Percentiles rank a stretch among this genome's conserved stretches.
Evolutionary conservation across 1,284 basidiomycete species (phyloP).

Genomic region (Sanghuangporus weigelae): DNA sequence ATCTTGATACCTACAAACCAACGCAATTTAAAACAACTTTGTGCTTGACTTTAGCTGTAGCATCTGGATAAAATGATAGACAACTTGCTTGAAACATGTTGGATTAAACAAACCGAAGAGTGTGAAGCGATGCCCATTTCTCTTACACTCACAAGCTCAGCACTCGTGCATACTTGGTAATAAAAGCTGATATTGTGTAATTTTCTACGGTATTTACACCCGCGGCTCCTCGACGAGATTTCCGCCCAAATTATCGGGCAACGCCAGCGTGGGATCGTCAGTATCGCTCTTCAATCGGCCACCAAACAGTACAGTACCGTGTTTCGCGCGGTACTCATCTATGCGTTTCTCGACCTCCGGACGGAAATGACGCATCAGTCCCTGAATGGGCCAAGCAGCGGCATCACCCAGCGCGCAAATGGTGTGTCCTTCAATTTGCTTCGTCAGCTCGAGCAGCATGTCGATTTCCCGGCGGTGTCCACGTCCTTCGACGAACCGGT

Average conservation of each 20-base stretch:
- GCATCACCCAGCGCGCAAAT: slow-evolving; percentile 98
- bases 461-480: slow-evolving; percentile 93
- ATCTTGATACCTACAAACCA: no score
- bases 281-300: slow-evolving; percentile 72
- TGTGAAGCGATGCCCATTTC: background rate
- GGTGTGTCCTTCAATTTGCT: slow-evolving; percentile 94
- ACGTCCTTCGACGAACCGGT: slow-evolving; percentile 84
- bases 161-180: background rate
- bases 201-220: background rate
- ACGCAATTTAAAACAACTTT: no score
- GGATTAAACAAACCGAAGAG: no score
- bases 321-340: slow-evolving; percentile 66
- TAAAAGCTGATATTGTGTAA: background rate
- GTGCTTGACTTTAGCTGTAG: no score
- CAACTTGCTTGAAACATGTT: no score
- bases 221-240: slow-evolving; percentile 32
- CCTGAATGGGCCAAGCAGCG: slow-evolving; percentile 98
- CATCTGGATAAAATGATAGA: no score
- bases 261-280: slow-evolving; percentile 61
- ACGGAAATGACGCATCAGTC: slow-evolving; percentile 94
- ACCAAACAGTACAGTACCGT: slow-evolving; percentile 89
- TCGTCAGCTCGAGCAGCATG: slow-evolving; percentile 93
- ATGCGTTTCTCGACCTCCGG: slow-evolving; percentile 91
- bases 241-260: slow-evolving; percentile 78
- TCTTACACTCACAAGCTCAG: background rate